Evolutionary conservation across 2,329 filamentous ascomycete genomes (phyloP).

Genomic region (Calonectria multiphialidica): DNA sequence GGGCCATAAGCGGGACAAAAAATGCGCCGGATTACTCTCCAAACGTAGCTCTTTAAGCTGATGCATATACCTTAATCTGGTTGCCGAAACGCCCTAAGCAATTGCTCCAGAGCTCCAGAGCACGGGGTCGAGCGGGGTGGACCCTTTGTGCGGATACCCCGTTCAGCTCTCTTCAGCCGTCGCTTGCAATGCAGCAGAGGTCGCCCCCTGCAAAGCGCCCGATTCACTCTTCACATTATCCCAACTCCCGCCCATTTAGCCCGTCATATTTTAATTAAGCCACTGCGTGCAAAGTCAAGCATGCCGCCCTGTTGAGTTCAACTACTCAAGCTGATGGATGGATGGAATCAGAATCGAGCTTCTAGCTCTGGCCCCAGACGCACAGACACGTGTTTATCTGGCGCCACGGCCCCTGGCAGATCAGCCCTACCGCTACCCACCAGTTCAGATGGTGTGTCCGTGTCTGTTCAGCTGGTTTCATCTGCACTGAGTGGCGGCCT

Average conservation of each 20-base stretch:
- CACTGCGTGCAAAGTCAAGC: not conserved
- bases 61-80: not conserved
- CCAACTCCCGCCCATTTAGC: not conserved
- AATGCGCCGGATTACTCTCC: not conserved
- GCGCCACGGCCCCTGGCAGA: not conserved
- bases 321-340: no score
- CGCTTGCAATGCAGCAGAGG: not conserved
- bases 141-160: not conserved
- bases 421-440: not conserved
- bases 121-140: not conserved
- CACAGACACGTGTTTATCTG: not conserved
- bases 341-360: no score
- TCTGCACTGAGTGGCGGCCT: not conserved
- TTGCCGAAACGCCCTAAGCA: not conserved
- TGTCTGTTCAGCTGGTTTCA: conserved; percentile 2
- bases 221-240: not conserved
- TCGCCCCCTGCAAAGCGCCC: not conserved
- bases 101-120: not conserved
- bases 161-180: not conserved
- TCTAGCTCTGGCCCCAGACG: not conserved
- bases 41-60: not conserved
- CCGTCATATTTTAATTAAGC: no score
- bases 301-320: not conserved
- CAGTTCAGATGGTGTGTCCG: not conserved
- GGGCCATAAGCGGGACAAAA: not conserved